Percentiles rank a stretch among this genome's conserved stretches.
These are phyloP conservation scores for Dryadomyces quercus-mongolicae DNA, from an alignment of 2,329 filamentous ascomycete genomes.

Conservation along the genomic window DNA sequence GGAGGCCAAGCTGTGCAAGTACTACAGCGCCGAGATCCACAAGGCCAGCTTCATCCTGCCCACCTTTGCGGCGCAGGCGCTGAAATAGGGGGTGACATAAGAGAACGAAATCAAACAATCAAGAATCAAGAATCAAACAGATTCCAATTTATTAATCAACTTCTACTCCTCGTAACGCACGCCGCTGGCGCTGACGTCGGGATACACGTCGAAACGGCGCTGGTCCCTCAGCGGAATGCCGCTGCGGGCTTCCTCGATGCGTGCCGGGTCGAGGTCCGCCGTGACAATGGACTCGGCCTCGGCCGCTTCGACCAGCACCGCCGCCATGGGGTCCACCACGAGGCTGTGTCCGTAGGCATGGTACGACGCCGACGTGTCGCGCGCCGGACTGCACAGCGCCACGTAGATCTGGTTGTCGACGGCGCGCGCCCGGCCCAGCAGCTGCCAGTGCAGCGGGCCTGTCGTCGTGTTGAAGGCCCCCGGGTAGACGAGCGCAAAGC, in stretches of 20 bases:
- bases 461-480: constrained; percentile 97
- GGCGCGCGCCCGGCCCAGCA: constrained; percentile 66
- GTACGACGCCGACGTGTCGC: constrained; percentile 66
- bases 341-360: constrained; percentile 88
- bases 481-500: constrained; percentile 81
- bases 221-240: constrained; percentile 77
- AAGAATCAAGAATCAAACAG: background rate
- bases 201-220: constrained; percentile 89
- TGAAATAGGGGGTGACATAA: constrained; percentile 30
- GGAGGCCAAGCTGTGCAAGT: constrained; percentile 84
- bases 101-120: background rate
- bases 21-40: constrained; percentile 97
- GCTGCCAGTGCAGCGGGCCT: constrained; percentile 79
- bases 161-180: constrained; percentile 12
- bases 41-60: constrained; percentile 88
- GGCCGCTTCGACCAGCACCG: constrained; percentile 66
- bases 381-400: constrained; percentile 79
- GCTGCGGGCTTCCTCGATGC: constrained; percentile 63
- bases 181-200: constrained; percentile 63
- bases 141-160: background rate
- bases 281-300: constrained; percentile 67
- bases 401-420: constrained; percentile 83
- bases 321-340: constrained; percentile 76
- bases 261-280: constrained; percentile 54
- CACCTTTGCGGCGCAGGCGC: constrained; percentile 76